A percentile compares a stretch with the other conserved stretches of the same genome.
Evolutionary conservation across 352 stramenopile species (phyloP).

Genomic region (Phytophthora rubi): DNA sequence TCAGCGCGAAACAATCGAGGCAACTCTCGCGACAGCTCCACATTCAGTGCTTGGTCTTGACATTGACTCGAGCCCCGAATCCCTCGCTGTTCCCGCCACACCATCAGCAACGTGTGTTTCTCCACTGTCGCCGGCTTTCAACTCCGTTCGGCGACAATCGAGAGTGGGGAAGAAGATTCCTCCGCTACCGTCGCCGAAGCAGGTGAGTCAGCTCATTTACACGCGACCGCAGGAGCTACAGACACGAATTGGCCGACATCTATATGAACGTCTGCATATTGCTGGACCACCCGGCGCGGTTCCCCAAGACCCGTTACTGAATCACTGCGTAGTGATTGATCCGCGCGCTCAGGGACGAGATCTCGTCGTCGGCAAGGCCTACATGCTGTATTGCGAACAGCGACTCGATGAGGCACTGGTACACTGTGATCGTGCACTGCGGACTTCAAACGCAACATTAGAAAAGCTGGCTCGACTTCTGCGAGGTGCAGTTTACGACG

Average conservation of each 20-base stretch:
- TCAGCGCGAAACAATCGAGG: conserved; percentile 51
- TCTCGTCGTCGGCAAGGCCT: conserved; percentile 60
- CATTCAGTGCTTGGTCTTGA: conserved; percentile 74
- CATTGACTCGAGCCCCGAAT: conserved; percentile 28
- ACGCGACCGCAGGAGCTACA: conserved; percentile 73
- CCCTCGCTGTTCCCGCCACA: conserved; percentile 5
- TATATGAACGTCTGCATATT: conserved; percentile 61
- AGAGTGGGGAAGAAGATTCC: conserved; percentile 52
- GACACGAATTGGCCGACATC: conserved; percentile 57
- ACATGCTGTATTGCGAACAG: conserved; percentile 62
- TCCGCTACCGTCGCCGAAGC: conserved; percentile 57
- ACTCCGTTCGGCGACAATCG: conserved; percentile 4
- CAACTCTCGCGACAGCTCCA: conserved; percentile 43
- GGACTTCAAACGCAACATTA: conserved; percentile 56
- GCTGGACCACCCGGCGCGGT: conserved; percentile 45
- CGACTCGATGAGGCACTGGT: conserved; percentile 62
- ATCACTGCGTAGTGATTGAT: conserved; percentile 72
- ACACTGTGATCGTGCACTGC: conserved; percentile 60
- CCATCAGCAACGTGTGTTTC: conserved; percentile 19
- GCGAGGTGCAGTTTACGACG: conserved; percentile 62
- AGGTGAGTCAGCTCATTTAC: conserved; percentile 73
- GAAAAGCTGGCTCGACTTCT: conserved; percentile 70
- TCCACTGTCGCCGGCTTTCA: conserved; percentile 6
- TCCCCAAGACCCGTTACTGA: conserved; percentile 67
- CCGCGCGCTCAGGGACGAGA: conserved; percentile 48